Evolutionary conservation across 441 rosid genomes (phyloP).

Genomic region (Pelargonium myrrhifolium): DNA sequence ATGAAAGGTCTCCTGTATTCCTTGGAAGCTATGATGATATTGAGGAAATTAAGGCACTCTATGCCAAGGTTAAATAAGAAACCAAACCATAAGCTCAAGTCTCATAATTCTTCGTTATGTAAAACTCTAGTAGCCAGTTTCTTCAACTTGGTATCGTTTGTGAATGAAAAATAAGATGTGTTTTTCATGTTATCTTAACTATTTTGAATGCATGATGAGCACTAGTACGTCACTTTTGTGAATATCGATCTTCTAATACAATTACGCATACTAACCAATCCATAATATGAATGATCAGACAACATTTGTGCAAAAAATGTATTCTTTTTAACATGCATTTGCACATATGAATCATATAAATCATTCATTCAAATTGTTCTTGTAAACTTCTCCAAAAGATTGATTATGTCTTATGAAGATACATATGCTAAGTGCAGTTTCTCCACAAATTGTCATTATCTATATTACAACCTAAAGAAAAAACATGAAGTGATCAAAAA

Average conservation of each 20-base stretch:
- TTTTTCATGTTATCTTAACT: not conserved
- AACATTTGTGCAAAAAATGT: too few relatives aligned
- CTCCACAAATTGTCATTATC: not conserved
- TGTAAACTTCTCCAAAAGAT: too few relatives aligned
- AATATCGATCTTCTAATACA: not conserved
- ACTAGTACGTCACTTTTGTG: not conserved
- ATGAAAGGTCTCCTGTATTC: constrained; percentile 86
- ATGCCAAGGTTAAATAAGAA: constrained; percentile 20
- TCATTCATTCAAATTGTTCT: too few relatives aligned
- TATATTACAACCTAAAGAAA: not conserved
- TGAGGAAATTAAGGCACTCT: constrained; percentile 84
- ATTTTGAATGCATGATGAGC: not conserved
- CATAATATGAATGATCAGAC: too few relatives aligned
- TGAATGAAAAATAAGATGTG: not conserved
- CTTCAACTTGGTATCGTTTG: not conserved
- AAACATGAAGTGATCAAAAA: not conserved
- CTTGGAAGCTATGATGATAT: constrained; percentile 93
- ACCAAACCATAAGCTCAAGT: not conserved
- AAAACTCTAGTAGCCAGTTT: not conserved
- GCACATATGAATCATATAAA: too few relatives aligned
- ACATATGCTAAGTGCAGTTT: not conserved
- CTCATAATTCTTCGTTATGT: not conserved
- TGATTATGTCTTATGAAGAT: too few relatives aligned
- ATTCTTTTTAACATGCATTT: too few relatives aligned
- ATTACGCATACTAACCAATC: not conserved